Evolutionary conservation across 2,329 filamentous ascomycete species (phyloP).

Genomic region (Aspergillus texensis): DNA sequence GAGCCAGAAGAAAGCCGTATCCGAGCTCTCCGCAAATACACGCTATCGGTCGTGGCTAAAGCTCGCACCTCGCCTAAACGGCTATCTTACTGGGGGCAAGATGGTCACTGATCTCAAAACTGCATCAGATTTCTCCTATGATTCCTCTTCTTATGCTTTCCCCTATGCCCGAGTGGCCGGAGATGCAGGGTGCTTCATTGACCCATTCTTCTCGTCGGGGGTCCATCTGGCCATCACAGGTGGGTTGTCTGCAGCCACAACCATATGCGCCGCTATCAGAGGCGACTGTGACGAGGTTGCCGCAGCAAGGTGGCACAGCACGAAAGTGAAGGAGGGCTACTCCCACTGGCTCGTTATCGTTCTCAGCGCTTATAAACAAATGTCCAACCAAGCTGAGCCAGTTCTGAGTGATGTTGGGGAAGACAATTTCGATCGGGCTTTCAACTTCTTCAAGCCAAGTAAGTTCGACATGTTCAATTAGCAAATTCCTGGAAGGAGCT

Average conservation of each 20-base stretch:
- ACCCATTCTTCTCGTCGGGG: slow-evolving; percentile 54
- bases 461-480: not conserved
- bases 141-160: slow-evolving; percentile 46
- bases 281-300: slow-evolving; percentile 43
- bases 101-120: slow-evolving; percentile 42
- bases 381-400: too few relatives aligned
- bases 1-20: not conserved
- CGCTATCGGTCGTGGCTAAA: too few relatives aligned
- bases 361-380: slow-evolving; percentile 29
- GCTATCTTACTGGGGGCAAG: slow-evolving; percentile 36
- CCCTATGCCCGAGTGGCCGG: slow-evolving; percentile 47
- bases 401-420: too few relatives aligned
- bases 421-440: too few relatives aligned
- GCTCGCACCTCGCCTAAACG: slow-evolving; percentile 30
- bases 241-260: slow-evolving; percentile 50
- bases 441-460: too few relatives aligned
- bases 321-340: slow-evolving; percentile 51
- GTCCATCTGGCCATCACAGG: slow-evolving; percentile 50
- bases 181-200: slow-evolving; percentile 55
- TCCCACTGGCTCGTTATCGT: slow-evolving; percentile 50
- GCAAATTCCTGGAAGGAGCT: accelerated
- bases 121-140: slow-evolving; percentile 55
- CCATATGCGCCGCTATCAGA: slow-evolving; percentile 44
- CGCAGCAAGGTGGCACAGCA: slow-evolving; percentile 46
- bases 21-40: not conserved